Percentiles rank a stretch among this genome's conserved stretches.
Evolutionary conservation across 2,329 filamentous ascomycete species (phyloP).

Genomic region (Dothistroma septosporum): DNA sequence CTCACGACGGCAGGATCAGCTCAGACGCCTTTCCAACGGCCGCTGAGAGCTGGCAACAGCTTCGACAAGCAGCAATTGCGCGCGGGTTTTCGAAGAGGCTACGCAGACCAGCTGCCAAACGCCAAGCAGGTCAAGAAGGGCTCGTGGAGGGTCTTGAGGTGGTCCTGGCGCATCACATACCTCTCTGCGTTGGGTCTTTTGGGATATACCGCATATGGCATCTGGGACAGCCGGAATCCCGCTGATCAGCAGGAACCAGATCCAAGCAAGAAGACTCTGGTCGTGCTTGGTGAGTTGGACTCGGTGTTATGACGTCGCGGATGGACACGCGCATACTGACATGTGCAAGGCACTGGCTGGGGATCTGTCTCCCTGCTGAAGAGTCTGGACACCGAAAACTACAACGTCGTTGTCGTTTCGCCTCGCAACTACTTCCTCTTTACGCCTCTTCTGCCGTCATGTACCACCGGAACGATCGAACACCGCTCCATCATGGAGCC

Average conservation of each 20-base stretch:
- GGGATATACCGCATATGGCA: conserved; percentile 70
- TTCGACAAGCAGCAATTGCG: conserved; percentile 19
- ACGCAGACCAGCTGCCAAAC: conserved; percentile 31
- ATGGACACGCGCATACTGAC: conserved; percentile 10
- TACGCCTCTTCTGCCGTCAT: conserved; percentile 93
- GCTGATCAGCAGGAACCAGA: conserved; percentile 73
- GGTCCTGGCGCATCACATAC: conserved; percentile 79
- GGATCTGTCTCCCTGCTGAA: conserved; percentile 93
- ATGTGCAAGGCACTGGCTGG: conserved; percentile 78
- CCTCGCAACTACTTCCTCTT: conserved; percentile 99
- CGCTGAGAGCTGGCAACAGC: conserved; percentile 16
- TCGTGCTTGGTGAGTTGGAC: conserved; percentile 70
- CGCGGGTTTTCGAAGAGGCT: conserved; percentile 27
- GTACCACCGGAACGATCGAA: conserved; percentile 95
- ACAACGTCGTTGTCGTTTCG: conserved; percentile 92
- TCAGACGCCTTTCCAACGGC: conserved; percentile 19
- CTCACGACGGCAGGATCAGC: conserved; percentile 22
- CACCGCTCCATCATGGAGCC: conserved; percentile 99
- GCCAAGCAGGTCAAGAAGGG: conserved; percentile 46
- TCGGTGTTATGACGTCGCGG: background rate
- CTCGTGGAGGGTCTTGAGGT: conserved; percentile 65
- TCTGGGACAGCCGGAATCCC: conserved; percentile 80
- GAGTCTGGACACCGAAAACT: conserved; percentile 98
- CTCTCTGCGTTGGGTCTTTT: conserved; percentile 66
- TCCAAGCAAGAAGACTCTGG: conserved; percentile 91